Evolutionary conservation across 1,284 basidiomycete genomes (phyloP).

Genomic region (Trametes pubescens): DNA sequence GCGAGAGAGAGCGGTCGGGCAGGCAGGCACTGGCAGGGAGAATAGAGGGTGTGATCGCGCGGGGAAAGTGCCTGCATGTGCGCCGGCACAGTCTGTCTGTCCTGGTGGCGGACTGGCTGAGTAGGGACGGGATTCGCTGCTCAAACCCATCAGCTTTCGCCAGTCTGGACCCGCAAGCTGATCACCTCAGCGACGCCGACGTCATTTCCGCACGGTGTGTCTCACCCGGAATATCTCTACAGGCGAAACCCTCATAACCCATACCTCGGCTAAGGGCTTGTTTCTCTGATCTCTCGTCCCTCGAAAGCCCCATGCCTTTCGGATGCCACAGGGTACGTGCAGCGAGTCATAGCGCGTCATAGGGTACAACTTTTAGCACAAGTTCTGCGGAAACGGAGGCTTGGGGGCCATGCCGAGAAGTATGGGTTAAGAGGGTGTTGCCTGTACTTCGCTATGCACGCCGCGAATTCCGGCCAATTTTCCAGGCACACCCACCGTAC

Average conservation of each 20-base stretch:
- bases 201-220: slow-evolving; percentile 4
- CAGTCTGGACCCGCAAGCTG: slow-evolving; percentile 6
- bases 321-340: too few species aligned
- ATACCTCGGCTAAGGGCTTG: too few species aligned
- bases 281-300: too few species aligned
- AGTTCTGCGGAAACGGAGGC: too few species aligned
- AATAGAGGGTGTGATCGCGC: slow-evolving; percentile 1
- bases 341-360: too few species aligned
- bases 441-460: neutral
- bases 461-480: slow-evolving; percentile 4
- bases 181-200: slow-evolving; percentile 25
- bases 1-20: neutral
- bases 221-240: neutral
- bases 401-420: too few species aligned
- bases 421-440: too few species aligned
- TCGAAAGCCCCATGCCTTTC: too few species aligned
- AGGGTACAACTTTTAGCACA: too few species aligned
- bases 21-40: too few species aligned
- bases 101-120: neutral
- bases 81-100: too few species aligned
- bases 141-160: neutral
- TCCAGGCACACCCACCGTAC: slow-evolving; percentile 5
- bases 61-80: slow-evolving; percentile 6
- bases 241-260: too few species aligned
- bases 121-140: neutral